Percentiles rank a stretch among this genome's conserved stretches.
These are phyloP conservation scores for Phytophthora parvispora DNA, from an alignment of 352 stramenopile species.

Conservation along the genomic window DNA sequence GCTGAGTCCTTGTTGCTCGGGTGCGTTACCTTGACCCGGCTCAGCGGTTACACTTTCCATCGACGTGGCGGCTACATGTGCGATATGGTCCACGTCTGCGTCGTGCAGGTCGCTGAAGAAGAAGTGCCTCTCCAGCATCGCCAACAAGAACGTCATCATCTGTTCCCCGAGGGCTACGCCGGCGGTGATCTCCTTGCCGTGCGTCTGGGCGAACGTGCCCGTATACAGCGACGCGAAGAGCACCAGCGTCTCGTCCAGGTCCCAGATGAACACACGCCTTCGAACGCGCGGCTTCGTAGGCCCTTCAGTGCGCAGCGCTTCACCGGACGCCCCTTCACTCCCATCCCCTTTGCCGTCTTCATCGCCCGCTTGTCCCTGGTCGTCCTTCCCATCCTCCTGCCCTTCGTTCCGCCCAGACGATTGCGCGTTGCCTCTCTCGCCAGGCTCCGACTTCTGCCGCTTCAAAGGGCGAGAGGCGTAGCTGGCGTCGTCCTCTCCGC, in stretches of 20 bases:
- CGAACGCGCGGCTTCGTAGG: slow-evolving; percentile 13
- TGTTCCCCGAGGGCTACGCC: slow-evolving; percentile 79
- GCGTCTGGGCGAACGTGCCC: slow-evolving; percentile 68
- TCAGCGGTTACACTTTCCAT: not conserved
- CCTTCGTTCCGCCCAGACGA: not conserved
- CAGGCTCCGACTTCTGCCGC: slow-evolving; percentile 37
- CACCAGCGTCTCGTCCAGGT: slow-evolving; percentile 86
- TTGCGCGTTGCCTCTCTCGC: not conserved
- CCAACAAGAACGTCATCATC: slow-evolving; percentile 89
- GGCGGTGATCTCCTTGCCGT: slow-evolving; percentile 65
- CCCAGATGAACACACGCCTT: slow-evolving; percentile 83
- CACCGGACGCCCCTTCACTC: not conserved
- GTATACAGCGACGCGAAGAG: slow-evolving; percentile 87
- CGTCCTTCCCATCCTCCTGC: not conserved
- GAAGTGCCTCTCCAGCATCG: slow-evolving; percentile 87
- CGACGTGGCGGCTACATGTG: slow-evolving; percentile 22
- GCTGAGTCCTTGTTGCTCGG: slow-evolving; percentile 3
- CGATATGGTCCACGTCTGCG: slow-evolving; percentile 75
- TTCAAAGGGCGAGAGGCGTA: slow-evolving; percentile 45
- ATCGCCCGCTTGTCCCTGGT: slow-evolving; percentile 8
- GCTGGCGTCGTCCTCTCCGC: slow-evolving; percentile 21
- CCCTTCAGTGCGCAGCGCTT: not conserved
- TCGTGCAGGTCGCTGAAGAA: slow-evolving; percentile 87
- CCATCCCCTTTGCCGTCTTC: slow-evolving; percentile 10
- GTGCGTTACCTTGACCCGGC: not conserved